phyloP scores from a whole-genome alignment of 306 rosid genomes.

The Ceratonia siliqua region DNA sequence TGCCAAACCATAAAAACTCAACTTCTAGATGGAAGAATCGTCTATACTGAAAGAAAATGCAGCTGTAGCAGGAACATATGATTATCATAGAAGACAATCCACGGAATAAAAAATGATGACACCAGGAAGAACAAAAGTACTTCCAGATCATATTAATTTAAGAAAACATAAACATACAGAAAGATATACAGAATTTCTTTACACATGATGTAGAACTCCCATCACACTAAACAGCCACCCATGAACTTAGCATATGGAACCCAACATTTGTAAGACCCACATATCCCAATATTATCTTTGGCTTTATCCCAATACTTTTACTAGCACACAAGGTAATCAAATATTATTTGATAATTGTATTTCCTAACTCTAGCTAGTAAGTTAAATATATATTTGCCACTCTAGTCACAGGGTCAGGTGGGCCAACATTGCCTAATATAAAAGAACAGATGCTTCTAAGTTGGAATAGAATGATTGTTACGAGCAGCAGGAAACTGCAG shows the following conservation, averaged over 20 bases:
- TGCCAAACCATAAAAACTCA: slow-evolving; percentile 21
- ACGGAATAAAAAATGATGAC: not conserved
- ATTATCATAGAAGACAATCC: slow-evolving; percentile 14
- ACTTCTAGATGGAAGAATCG: slow-evolving; percentile 5
- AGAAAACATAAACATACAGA: not conserved
- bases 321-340: not conserved
- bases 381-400: not conserved
- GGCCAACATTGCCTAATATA: slow-evolving; percentile 9
- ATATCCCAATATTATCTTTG: not conserved
- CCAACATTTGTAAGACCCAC: not conserved
- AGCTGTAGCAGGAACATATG: not conserved
- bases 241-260: not conserved
- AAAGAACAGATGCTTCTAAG: slow-evolving; percentile 19
- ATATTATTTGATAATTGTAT: not conserved
- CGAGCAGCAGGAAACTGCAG: slow-evolving; percentile 30
- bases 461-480: not conserved
- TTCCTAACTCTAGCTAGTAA: not conserved
- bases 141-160: not conserved
- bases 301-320: not conserved
- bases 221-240: not conserved
- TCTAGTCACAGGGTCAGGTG: slow-evolving; percentile 7
- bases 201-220: too few species aligned
- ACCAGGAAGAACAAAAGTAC: not conserved
- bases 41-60: slow-evolving; percentile 3
- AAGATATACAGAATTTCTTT: not conserved